Percentiles rank a stretch among this genome's conserved stretches.
Conservation (phyloP, 2,329 filamentous ascomycete species). For the Apiospora kogelbergensis region DNA sequence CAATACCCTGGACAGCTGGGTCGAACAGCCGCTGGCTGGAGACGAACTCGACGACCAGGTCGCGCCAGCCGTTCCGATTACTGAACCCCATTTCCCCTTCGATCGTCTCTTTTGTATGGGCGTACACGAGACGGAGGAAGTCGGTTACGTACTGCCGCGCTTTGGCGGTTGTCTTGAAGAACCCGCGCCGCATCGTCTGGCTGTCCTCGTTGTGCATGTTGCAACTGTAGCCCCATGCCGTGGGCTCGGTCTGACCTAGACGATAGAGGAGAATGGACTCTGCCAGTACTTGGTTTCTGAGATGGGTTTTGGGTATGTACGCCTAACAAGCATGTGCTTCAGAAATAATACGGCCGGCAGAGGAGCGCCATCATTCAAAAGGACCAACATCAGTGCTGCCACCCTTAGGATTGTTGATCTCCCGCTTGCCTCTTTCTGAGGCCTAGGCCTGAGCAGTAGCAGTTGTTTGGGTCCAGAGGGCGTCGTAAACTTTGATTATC, state of each 20-base stretch:
- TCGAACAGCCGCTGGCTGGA: slow-evolving; percentile 50
- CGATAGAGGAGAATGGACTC: slow-evolving; percentile 51
- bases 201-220: slow-evolving; percentile 42
- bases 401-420: too few species aligned
- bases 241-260: slow-evolving; percentile 34
- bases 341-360: too few species aligned
- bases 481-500: too few species aligned
- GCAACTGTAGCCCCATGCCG: slow-evolving; percentile 55
- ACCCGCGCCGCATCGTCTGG: slow-evolving; percentile 40
- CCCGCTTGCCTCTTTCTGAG: too few species aligned
- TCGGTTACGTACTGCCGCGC: slow-evolving; percentile 49
- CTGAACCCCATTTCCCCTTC: slow-evolving; percentile 38
- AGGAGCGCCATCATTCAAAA: too few species aligned
- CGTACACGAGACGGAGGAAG: slow-evolving; percentile 49
- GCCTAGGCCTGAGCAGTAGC: too few species aligned
- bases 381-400: too few species aligned
- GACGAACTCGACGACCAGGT: slow-evolving; percentile 49
- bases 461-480: too few species aligned
- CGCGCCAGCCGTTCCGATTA: slow-evolving; percentile 38
- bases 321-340: too few species aligned
- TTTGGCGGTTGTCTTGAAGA: slow-evolving; percentile 53
- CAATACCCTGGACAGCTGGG: slow-evolving; percentile 39
- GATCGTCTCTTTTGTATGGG: slow-evolving; percentile 46
- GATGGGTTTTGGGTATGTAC: too few species aligned
- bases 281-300: too few species aligned